phyloP scores from a whole-genome alignment of 495 filamentous ascomycete species.

The Neurospora sp. region DNA sequence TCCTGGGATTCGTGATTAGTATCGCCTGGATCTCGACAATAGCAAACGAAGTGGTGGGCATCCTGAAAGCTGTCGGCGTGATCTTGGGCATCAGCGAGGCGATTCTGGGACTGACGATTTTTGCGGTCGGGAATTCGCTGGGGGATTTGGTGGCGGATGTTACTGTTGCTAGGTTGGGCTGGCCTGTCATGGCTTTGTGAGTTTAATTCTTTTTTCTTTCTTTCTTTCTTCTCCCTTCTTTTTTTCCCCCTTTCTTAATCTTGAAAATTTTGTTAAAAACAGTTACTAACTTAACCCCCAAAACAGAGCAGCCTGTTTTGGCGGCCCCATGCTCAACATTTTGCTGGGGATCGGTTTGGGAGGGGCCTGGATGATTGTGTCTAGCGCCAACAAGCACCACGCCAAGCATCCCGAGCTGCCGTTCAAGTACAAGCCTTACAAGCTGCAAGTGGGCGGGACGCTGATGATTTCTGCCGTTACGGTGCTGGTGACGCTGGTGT shows the following conservation, averaged over 20 bases:
- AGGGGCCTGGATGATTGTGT: constrained; percentile 74
- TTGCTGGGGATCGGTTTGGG: constrained; percentile 84
- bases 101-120: constrained; percentile 89
- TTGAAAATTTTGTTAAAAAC: too few relatives aligned
- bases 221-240: too few relatives aligned
- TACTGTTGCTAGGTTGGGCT: constrained; percentile 84
- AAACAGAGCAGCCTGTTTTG: constrained; percentile 71
- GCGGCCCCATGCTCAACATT: constrained; percentile 96
- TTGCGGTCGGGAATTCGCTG: constrained; percentile 91
- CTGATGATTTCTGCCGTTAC: constrained; percentile 73
- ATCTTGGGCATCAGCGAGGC: constrained; percentile 92
- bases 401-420: constrained; percentile 46
- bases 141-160: constrained; percentile 93
- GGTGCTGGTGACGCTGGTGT: constrained; percentile 68
- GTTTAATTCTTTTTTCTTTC: constrained; percentile 26
- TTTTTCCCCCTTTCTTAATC: too few relatives aligned
- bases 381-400: constrained; percentile 43
- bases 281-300: too few relatives aligned
- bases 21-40: constrained; percentile 96
- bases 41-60: constrained; percentile 89
- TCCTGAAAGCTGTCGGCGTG: constrained; percentile 88
- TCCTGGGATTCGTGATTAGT: constrained; percentile 81
- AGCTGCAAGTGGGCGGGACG: constrained; percentile 73
- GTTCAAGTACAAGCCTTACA: constrained; percentile 51
- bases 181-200: constrained; percentile 89